Evolutionary conservation across 345 rosid species (phyloP).

Genomic region (Citrus medica): DNA sequence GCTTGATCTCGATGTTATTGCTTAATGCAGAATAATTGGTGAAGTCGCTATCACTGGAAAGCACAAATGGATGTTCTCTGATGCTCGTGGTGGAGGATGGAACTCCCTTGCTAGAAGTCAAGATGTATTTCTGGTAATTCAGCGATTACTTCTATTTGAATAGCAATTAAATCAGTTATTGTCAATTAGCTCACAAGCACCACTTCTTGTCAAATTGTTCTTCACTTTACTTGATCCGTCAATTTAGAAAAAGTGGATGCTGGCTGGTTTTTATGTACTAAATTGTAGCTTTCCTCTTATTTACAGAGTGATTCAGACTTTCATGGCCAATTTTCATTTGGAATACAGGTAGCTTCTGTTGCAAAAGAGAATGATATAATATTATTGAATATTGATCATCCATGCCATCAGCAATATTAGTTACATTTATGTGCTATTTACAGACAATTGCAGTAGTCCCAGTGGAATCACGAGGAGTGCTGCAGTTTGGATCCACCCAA

Average conservation of each 20-base stretch:
- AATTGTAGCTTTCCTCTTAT: neutral
- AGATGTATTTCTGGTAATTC: slow-evolving; percentile 38
- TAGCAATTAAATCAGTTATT: neutral
- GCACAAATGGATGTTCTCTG: slow-evolving; percentile 67
- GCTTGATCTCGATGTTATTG: slow-evolving; percentile 7
- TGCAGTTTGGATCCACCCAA: slow-evolving; percentile 74
- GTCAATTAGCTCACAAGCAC: neutral
- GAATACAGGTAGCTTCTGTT: slow-evolving; percentile 45
- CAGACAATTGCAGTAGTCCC: slow-evolving; percentile 83
- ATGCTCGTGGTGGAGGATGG: slow-evolving; percentile 24
- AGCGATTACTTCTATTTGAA: neutral
- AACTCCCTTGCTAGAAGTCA: slow-evolving; percentile 11
- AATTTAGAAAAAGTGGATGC: neutral
- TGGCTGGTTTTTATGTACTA: neutral
- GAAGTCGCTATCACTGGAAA: slow-evolving; percentile 73
- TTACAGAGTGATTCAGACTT: slow-evolving; percentile 41
- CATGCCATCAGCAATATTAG: neutral
- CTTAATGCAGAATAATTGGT: slow-evolving; percentile 44
- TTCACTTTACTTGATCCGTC: neutral
- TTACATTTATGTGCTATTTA: slow-evolving; percentile 18
- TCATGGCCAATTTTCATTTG: slow-evolving; percentile 36
- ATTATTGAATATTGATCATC: neutral
- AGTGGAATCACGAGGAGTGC: slow-evolving; percentile 57
- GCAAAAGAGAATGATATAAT: neutral
- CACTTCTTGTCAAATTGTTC: neutral